Conservation (phyloP, 805 yeast genomes). For the Lachancea cidri region DNA sequence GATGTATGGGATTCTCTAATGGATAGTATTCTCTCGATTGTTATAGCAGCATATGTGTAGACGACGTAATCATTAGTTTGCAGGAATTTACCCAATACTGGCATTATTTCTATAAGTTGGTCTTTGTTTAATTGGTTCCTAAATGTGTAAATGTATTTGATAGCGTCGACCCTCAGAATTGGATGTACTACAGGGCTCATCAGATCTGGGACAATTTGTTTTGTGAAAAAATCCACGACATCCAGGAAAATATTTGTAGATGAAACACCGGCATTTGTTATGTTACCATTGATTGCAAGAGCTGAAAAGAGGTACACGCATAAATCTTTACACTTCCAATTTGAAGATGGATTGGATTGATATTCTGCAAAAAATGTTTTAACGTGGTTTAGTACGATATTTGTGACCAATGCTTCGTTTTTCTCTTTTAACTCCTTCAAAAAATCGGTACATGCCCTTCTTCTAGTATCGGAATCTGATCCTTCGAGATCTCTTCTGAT, state of each 20-base stretch:
- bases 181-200: constrained; percentile 57
- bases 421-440: constrained; percentile 78
- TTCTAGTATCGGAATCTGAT: constrained; percentile 85
- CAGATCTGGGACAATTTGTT: constrained; percentile 78
- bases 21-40: constrained; percentile 82
- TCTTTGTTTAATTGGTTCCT: constrained; percentile 89
- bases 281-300: constrained; percentile 83
- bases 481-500: constrained; percentile 94
- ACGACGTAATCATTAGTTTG: constrained; percentile 68
- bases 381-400: constrained; percentile 68
- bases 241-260: constrained; percentile 81
- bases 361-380: constrained; percentile 56
- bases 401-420: constrained; percentile 69
- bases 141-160: constrained; percentile 82
- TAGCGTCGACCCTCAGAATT: constrained; percentile 85
- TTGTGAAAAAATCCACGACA: constrained; percentile 78
- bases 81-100: constrained; percentile 69
- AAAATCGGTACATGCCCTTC: constrained; percentile 91
- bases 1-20: constrained; percentile 54
- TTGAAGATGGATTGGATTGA: constrained; percentile 36
- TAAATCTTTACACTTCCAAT: constrained; percentile 85
- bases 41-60: constrained; percentile 88
- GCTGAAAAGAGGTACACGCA: constrained; percentile 83
- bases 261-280: constrained; percentile 83
- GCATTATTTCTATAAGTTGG: constrained; percentile 74